These are phyloP conservation scores for Nicotiana knightiana DNA, from an alignment of 257 asterid species.

Conservation along the genomic window DNA sequence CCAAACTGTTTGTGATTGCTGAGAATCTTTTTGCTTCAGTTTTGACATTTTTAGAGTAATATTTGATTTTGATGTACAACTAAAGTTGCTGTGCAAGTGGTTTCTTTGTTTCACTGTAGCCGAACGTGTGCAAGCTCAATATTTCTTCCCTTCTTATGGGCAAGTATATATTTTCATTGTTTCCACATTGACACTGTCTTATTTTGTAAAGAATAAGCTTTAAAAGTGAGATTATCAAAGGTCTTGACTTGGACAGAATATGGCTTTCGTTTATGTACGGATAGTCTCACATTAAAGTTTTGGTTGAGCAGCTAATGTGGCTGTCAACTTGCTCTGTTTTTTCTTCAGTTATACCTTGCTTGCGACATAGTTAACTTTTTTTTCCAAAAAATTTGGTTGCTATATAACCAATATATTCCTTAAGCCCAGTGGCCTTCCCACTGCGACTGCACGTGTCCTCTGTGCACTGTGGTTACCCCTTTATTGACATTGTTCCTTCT, in stretches of 20 bases:
- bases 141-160: background rate
- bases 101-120: background rate
- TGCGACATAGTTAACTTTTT: background rate
- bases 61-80: background rate
- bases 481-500: background rate
- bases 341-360: background rate
- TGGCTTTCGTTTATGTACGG: background rate
- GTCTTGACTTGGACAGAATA: background rate
- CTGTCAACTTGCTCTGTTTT: background rate
- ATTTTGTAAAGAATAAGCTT: background rate
- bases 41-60: background rate
- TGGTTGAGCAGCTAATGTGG: background rate
- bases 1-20: background rate
- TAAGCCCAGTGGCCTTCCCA: too few relatives aligned
- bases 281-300: background rate
- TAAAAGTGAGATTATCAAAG: background rate
- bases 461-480: background rate
- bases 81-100: background rate
- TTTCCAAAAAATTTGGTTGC: background rate
- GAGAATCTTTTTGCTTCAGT: background rate
- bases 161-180: background rate
- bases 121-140: background rate
- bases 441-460: too few relatives aligned
- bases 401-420: too few relatives aligned
- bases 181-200: background rate